A percentile compares a stretch with the other conserved stretches of the same genome.
Conservation (phyloP, 2,329 filamentous ascomycete genomes). For the Colletotrichum agaves region DNA sequence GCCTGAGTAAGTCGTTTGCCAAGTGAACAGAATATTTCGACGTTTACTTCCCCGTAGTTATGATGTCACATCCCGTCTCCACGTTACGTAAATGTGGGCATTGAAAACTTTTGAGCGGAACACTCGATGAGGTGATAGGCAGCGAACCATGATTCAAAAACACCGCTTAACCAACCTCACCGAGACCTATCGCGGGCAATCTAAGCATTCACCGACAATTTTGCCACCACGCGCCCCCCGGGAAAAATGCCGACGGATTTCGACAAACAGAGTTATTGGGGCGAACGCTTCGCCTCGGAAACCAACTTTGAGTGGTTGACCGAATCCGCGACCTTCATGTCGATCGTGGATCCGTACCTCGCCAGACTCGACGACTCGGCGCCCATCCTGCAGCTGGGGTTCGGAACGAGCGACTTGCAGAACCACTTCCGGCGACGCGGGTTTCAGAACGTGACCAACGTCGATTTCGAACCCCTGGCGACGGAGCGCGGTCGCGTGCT, state of each 20-base stretch:
- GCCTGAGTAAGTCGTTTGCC: not conserved
- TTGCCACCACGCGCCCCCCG: not conserved
- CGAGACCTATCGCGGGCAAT: not conserved
- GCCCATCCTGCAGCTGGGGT: conserved; percentile 58
- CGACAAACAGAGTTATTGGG: conserved; percentile 63
- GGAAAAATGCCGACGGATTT: conserved; percentile 48
- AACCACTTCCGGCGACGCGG: conserved; percentile 56
- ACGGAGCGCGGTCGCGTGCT: conserved; percentile 54
- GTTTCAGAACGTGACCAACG: conserved; percentile 57
- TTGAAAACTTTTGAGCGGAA: conserved; percentile 27
- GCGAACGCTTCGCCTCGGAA: conserved; percentile 56
- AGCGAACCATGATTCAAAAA: not conserved
- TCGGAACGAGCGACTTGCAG: conserved; percentile 62
- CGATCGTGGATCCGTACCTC: conserved; percentile 53
- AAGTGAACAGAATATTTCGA: not conserved
- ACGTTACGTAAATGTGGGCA: conserved; percentile 31
- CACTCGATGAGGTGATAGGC: conserved; percentile 10
- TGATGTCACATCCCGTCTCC: conserved; percentile 22
- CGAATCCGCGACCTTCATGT: conserved; percentile 53
- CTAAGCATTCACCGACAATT: not conserved
- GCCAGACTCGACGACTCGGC: conserved; percentile 40
- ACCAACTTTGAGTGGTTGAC: conserved; percentile 60
- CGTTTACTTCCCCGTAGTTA: not conserved
- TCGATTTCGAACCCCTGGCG: conserved; percentile 62
- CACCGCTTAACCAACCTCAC: not conserved